Evolutionary conservation across 1,139 yeast species (phyloP).

Genomic region (Nakaseomyces sp.): DNA sequence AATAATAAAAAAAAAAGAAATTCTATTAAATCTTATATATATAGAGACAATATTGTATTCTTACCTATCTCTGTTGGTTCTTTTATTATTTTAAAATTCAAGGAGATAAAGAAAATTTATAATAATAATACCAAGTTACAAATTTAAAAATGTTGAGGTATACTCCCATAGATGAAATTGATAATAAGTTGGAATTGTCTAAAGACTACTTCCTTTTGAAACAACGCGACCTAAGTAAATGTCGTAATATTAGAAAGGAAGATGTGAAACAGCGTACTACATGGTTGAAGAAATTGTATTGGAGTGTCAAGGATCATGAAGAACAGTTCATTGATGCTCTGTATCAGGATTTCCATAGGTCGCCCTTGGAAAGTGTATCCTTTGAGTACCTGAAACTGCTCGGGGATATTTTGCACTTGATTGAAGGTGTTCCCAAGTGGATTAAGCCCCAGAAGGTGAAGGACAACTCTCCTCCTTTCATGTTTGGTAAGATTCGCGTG

Average conservation of each 20-base stretch:
- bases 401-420: conserved; percentile 51
- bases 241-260: conserved; percentile 23
- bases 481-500: conserved; percentile 42
- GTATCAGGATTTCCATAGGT: conserved; percentile 55
- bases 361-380: conserved; percentile 50
- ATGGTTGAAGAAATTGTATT: conserved; percentile 62
- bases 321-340: conserved; percentile 52
- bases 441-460: conserved; percentile 43
- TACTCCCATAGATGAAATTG: conserved; percentile 20
- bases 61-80: no score
- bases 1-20: no score
- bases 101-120: no score
- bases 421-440: conserved; percentile 56
- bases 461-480: conserved; percentile 40
- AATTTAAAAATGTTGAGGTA: conserved; percentile 8
- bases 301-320: conserved; percentile 52
- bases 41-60: no score
- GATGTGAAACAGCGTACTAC: conserved; percentile 50
- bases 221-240: conserved; percentile 15
- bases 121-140: no score
- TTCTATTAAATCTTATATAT: no score
- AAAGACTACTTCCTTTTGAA: conserved; percentile 16
- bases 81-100: no score
- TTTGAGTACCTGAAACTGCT: conserved; percentile 48
- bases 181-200: conserved; percentile 13